A percentile compares a stretch with the other conserved stretches of the same genome.
These are phyloP conservation scores for Plantago lanceolata DNA, from an alignment of 305 asterid species.

Conservation along the genomic window DNA sequence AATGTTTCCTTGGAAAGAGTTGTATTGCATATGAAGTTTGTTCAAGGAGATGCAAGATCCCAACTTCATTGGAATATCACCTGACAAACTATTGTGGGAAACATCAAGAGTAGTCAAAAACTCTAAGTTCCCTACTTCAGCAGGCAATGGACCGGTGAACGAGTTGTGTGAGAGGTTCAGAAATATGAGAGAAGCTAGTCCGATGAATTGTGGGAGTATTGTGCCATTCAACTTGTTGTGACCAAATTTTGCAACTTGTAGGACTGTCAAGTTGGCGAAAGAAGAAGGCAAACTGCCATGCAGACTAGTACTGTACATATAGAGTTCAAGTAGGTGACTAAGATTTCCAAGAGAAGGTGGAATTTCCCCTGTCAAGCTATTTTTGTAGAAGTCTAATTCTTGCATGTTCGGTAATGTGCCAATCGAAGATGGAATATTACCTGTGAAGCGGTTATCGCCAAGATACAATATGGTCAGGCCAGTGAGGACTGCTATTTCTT, in stretches of 20 bases:
- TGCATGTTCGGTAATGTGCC: slow-evolving; percentile 37
- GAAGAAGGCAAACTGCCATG: slow-evolving; percentile 39
- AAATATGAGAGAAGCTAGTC: slow-evolving; percentile 31
- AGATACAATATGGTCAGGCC: slow-evolving; percentile 37
- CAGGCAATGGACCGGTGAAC: slow-evolving; percentile 47
- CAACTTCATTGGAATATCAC: slow-evolving; percentile 48
- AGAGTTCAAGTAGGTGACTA: slow-evolving; percentile 32
- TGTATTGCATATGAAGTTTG: slow-evolving; percentile 33
- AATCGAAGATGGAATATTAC: slow-evolving; percentile 52
- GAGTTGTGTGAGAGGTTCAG: slow-evolving; percentile 49
- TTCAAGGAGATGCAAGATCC: slow-evolving; percentile 46
- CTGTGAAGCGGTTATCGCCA: slow-evolving; percentile 34
- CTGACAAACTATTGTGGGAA: slow-evolving; percentile 44
- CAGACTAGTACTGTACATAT: slow-evolving; percentile 44
- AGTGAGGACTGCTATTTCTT: slow-evolving; percentile 45
- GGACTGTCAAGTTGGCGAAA: slow-evolving; percentile 34
- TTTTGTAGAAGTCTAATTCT: slow-evolving; percentile 34
- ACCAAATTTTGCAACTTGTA: slow-evolving; percentile 42
- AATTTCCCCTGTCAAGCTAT: slow-evolving; percentile 38
- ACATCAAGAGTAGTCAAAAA: slow-evolving; percentile 38
- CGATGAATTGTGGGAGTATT: slow-evolving; percentile 37
- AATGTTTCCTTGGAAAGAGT: slow-evolving; percentile 43
- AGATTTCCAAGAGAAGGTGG: slow-evolving; percentile 57
- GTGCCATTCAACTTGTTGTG: slow-evolving; percentile 48
- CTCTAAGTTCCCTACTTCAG: slow-evolving; percentile 35